phyloP scores from a whole-genome alignment of 441 rosid species.

The Metrosideros polymorpha region DNA sequence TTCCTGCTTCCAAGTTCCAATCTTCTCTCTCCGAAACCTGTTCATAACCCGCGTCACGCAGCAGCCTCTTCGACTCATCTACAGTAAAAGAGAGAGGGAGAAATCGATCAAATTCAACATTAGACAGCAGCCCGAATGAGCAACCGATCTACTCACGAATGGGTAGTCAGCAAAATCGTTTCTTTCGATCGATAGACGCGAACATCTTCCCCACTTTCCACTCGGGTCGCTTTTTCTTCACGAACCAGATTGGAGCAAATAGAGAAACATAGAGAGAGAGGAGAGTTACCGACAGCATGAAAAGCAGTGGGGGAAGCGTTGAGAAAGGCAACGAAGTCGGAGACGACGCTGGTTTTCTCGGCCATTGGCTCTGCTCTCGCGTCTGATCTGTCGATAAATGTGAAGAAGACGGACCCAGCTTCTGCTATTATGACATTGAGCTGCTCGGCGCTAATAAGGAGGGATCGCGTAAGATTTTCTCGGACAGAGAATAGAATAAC shows the following conservation, averaged over 20 bases:
- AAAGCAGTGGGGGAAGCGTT: constrained; percentile 97
- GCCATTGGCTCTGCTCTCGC: constrained; percentile 12
- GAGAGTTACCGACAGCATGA: constrained; percentile 78
- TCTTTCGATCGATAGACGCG: not conserved
- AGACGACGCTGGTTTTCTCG: constrained; percentile 21
- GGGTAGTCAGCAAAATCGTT: not conserved
- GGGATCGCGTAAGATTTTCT: not conserved
- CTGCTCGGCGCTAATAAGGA: not conserved
- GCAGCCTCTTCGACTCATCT: constrained; percentile 81
- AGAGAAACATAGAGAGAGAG: not conserved
- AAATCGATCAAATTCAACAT: not conserved
- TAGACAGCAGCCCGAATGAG: not conserved
- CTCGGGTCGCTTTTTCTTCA: not conserved
- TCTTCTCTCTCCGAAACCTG: constrained; percentile 75
- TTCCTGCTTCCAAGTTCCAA: constrained; percentile 77
- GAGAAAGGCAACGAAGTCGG: constrained; percentile 69
- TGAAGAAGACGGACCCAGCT: not conserved
- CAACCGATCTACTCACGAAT: not conserved
- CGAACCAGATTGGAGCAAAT: not conserved
- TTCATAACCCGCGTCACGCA: constrained; percentile 54
- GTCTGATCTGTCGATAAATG: constrained; percentile 16
- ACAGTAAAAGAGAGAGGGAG: not conserved
- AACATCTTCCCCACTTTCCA: not conserved
- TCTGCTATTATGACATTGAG: not conserved
- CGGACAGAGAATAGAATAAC: not conserved